A percentile compares a stretch with the other conserved stretches of the same genome.
Conservation (phyloP, 768 basidiomycete species). For the Plicaturopsis crispa region DNA sequence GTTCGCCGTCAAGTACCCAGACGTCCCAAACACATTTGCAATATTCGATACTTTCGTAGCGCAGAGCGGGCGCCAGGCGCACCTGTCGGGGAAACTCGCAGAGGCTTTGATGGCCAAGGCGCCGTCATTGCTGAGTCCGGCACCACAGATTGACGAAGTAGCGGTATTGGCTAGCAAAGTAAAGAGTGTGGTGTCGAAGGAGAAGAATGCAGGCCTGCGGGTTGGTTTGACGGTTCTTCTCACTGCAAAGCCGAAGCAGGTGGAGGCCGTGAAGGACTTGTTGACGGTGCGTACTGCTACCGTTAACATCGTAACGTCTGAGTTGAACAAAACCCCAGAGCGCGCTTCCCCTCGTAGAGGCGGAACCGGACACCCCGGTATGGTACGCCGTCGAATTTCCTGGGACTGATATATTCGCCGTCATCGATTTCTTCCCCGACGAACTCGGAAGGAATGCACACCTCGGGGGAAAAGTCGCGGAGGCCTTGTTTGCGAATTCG, state of each 20-base stretch:
- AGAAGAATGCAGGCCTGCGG: conserved; percentile 18
- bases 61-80: conserved; percentile 24
- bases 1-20: conserved; percentile 26
- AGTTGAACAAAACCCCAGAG: conserved; percentile 12
- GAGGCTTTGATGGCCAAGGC: conserved; percentile 25
- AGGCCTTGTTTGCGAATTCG: conserved; percentile 23
- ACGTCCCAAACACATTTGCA: conserved; percentile 18
- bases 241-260: conserved; percentile 28
- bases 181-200: conserved; percentile 6
- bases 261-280: conserved; percentile 26
- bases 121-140: conserved; percentile 17
- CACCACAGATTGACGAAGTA: conserved; percentile 19
- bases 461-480: conserved; percentile 26
- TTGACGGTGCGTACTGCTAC: conserved; percentile 20
- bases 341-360: conserved; percentile 25
- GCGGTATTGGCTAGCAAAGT: conserved; percentile 26
- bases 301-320: neutral
- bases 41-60: conserved; percentile 33
- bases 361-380: conserved; percentile 23
- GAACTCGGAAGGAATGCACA: conserved; percentile 26
- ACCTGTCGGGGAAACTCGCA: conserved; percentile 27
- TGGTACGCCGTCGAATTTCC: conserved; percentile 33
- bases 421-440: conserved; percentile 28
- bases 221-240: conserved; percentile 25
- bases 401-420: conserved; percentile 27